Conservation (phyloP, 202 grass and related monocot species). For the Setaria viridis region DNA sequence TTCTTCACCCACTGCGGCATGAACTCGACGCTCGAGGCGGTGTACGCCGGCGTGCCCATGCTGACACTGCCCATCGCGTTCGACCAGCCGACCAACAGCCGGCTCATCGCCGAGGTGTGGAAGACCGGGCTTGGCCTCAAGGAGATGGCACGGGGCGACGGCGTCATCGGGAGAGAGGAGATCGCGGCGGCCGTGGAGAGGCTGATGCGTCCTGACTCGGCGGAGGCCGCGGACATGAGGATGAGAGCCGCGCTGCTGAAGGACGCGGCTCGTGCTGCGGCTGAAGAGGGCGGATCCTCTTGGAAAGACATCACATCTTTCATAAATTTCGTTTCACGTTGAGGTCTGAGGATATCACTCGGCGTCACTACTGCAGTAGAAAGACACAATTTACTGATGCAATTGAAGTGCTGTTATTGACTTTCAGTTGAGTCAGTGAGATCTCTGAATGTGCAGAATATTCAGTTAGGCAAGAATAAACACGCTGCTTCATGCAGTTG, state of each 20-base stretch:
- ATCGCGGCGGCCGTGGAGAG: slow-evolving; percentile 49
- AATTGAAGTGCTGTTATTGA: not conserved
- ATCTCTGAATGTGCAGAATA: not conserved
- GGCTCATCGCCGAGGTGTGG: slow-evolving; percentile 64
- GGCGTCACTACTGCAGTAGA: not conserved
- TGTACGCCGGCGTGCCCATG: slow-evolving; percentile 76
- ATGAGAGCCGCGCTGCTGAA: slow-evolving; percentile 44
- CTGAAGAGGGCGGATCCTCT: slow-evolving; percentile 54
- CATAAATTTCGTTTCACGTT: slow-evolving; percentile 40
- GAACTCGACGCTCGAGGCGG: slow-evolving; percentile 72
- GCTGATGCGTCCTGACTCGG: slow-evolving; percentile 54
- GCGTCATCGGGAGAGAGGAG: slow-evolving; percentile 56
- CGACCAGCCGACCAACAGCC: slow-evolving; percentile 60
- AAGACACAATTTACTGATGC: not conserved
- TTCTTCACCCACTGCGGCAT: slow-evolving; percentile 75
- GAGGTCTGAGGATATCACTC: not conserved
- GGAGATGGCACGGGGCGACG: slow-evolving; percentile 47
- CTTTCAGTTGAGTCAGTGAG: not conserved
- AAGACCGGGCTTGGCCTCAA: slow-evolving; percentile 57
- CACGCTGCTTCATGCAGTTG: not conserved
- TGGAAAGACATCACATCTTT: slow-evolving; percentile 47
- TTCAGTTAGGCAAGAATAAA: slow-evolving; percentile 11
- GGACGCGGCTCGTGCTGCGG: slow-evolving; percentile 39
- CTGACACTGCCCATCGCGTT: slow-evolving; percentile 59
- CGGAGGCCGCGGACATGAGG: slow-evolving; percentile 50